These are phyloP conservation scores for Kwoniella shivajii DNA, from an alignment of 1,284 basidiomycete genomes.

Conservation along the genomic window DNA sequence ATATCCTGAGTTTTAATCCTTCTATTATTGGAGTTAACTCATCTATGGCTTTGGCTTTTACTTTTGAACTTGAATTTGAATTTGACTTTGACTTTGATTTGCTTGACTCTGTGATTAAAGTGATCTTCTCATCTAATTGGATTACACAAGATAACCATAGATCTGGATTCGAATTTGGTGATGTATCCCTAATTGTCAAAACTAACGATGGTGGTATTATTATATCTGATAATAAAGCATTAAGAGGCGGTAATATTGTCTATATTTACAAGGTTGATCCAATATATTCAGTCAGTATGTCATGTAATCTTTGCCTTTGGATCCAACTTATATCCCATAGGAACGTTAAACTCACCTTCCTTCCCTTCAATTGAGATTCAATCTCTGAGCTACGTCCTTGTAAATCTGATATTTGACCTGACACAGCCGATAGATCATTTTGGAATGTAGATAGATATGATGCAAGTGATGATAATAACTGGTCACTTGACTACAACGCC, in stretches of 20 bases:
- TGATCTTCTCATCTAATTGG: slow-evolving; percentile 76
- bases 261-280: slow-evolving; percentile 44
- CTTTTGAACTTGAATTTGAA: neutral
- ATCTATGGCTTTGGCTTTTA: slow-evolving; percentile 74
- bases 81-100: slow-evolving; percentile 60
- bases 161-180: slow-evolving; percentile 65
- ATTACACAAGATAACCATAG: slow-evolving; percentile 78
- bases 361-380: slow-evolving; percentile 77
- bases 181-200: slow-evolving; percentile 76
- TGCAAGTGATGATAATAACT: slow-evolving; percentile 80
- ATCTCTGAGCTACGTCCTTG: slow-evolving; percentile 88
- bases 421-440: slow-evolving; percentile 86
- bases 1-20: slow-evolving; percentile 79
- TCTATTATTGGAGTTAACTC: slow-evolving; percentile 81
- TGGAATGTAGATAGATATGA: slow-evolving; percentile 93
- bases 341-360: slow-evolving; percentile 63
- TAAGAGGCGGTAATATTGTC: slow-evolving; percentile 85
- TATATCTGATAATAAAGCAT: slow-evolving; percentile 75
- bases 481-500: slow-evolving; percentile 48
- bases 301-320: no score
- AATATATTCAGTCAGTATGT: no score
- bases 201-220: slow-evolving; percentile 80
- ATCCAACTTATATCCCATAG: neutral
- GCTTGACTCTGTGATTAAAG: slow-evolving; percentile 66
- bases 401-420: slow-evolving; percentile 90